Base-by-base conservation (phyloP, 352 stramenopile species). In the Globisporangium sylvaticum region DNA sequence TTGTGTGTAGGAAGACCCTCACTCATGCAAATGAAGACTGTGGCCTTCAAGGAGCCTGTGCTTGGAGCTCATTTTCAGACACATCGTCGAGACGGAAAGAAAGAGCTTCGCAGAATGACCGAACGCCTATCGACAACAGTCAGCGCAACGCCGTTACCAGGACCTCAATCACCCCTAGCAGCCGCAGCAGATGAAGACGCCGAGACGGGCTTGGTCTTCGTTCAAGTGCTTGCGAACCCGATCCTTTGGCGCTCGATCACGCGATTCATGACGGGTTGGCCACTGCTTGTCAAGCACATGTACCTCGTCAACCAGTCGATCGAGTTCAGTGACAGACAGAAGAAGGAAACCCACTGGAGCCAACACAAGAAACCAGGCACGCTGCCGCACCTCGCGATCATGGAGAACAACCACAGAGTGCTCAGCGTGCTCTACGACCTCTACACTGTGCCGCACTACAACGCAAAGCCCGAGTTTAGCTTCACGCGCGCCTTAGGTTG, bases 381-480 rank as follows among this genome's bases (percentile, higher is more conserved):
- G 46, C 59, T 65, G 20, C 42, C 31, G 25, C 59, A 65, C 20
- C 20, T 58, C 20, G 59, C 59, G 59, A 65, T 65, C 29, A 10
- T 57, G 25, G 44, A 42, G 29, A 31, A 58, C 59, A 50, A 58
- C 12, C 7, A 37, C 20, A 50, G n/a, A 20, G 46, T 37, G n/a
- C 59, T 65, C 29, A 15, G 29, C 14, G 48, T 32, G 44, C 27
- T 65, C 20, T 65, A 65, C 32, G 46, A 56, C 15, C 29, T 65
- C 27, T 57, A 58, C 59, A 22, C 4, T 4, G 22, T 53, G 12
- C 12, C 44, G 5, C 14, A 58, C 29, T 55, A 44, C 27, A 24
- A 20, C 9, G 7, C 10, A 12, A 46, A 37, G n/a, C 27, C 9
- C 20, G 10, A 18, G 27, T 39, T 29, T 15, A 10, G 20, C 7